These are phyloP conservation scores for Yamadazyma triangularis DNA, from an alignment of 1,139 yeast genomes.

Conservation along the genomic window DNA sequence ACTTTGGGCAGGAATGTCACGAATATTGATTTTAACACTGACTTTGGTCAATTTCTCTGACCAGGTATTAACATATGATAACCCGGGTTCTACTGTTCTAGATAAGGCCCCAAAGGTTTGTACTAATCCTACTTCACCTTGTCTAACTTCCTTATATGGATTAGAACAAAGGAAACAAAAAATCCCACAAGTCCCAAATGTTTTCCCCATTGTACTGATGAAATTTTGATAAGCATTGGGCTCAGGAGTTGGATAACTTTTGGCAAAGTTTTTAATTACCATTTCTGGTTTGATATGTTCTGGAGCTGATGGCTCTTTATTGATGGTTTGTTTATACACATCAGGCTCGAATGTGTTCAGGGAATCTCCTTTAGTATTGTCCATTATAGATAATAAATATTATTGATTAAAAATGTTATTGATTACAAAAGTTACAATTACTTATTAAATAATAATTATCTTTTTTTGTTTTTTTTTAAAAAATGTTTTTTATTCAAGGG, in stretches of 20 bases:
- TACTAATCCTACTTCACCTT: slow-evolving; percentile 69
- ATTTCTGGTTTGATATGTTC: slow-evolving; percentile 23
- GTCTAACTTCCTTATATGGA: slow-evolving; percentile 59
- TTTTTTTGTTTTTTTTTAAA: no score
- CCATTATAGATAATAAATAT: no score
- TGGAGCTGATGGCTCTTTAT: slow-evolving; percentile 19
- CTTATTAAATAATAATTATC: no score
- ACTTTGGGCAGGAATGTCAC: slow-evolving; percentile 63
- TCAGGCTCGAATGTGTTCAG: not conserved
- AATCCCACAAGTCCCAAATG: slow-evolving; percentile 54
- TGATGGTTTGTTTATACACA: slow-evolving; percentile 10
- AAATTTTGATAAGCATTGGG: slow-evolving; percentile 35
- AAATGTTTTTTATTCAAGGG: no score
- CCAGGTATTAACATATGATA: slow-evolving; percentile 60
- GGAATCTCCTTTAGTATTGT: no score
- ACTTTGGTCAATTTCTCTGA: slow-evolving; percentile 54
- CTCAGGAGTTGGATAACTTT: slow-evolving; percentile 31
- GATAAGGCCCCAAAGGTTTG: slow-evolving; percentile 68
- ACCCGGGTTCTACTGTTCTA: slow-evolving; percentile 68
- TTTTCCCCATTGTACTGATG: slow-evolving; percentile 40
- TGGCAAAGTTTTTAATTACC: slow-evolving; percentile 33
- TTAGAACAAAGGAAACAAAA: slow-evolving; percentile 59
- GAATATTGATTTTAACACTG: slow-evolving; percentile 54
- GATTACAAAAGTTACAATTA: no score
- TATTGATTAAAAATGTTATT: no score